Evolutionary conservation across 2,329 filamentous ascomycete genomes (phyloP), one percentile per base, ranked within the genome.

Genomic region (Penicillium glabrum): DNA sequence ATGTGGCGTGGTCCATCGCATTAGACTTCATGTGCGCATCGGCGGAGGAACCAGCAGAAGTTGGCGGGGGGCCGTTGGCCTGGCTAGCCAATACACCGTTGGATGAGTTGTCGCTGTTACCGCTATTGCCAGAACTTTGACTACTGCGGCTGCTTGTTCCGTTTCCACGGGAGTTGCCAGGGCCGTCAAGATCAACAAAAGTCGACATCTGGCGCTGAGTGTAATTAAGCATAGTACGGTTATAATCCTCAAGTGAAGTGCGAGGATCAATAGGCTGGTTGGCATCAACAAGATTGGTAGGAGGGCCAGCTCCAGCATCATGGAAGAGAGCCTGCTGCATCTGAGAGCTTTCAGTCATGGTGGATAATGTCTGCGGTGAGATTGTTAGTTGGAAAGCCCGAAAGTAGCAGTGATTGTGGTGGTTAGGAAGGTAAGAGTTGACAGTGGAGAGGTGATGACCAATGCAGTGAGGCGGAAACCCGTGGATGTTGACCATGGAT

Each of bases 151-250:
- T 69, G 48, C 56, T 63, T 16, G 44, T 44, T 21, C 64, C 59
- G 10, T 52, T 50, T 29, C 56, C 57, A n/a, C 57, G 54, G 23
- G 52, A 54, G 19, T 63, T 9, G 16, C n/a, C 35, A 19, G 16
- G 11, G 7, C n/a, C 57, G 23, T 71, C 67, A 14, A 58, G 52
- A 29, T 69, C 67, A 41, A 67, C 63, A 53, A 74, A 75, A 5
- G 65, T 62, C 3, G 69, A 69, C 65, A 75, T 72, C 44, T 74
- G 72, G 27, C 67, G 70, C 39, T 75, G 71, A 14, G 73, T 75
- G 48, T 75, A 72, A 45, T 72, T 65, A 39, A 75, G 63, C 73
- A 75, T 75, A 50, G 71, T 66, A 24, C 72, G 71, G 59, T 71
- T 74, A 56, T 75, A 75, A 57, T 74, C 72, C 46, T 73, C 72